Evolutionary conservation across 106 monocot species (phyloP).

Genomic region (Dendrobium nobile): DNA sequence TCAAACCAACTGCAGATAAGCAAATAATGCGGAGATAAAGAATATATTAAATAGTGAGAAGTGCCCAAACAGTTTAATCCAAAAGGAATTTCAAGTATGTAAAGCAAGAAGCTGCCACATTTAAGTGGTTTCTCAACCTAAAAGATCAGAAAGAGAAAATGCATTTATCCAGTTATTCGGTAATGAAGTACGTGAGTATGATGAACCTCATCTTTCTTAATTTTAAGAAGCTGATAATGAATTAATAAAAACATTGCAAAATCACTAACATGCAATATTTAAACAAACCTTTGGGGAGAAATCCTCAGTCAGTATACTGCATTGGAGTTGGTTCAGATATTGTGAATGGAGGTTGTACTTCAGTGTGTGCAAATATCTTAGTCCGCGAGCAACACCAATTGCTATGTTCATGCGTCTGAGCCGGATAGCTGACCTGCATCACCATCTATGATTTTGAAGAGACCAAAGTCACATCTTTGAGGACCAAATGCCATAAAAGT

Average conservation of each 20-base stretch:
- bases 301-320: conserved; percentile 92
- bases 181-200: not conserved
- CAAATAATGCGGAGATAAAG: not conserved
- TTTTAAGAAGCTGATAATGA: not conserved
- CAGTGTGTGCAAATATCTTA: conserved; percentile 81
- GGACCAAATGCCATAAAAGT: not conserved
- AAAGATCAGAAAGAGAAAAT: not conserved
- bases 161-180: not conserved
- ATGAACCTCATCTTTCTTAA: not conserved
- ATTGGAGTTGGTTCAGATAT: conserved; percentile 65
- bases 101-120: not conserved
- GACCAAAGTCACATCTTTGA: conserved; percentile 4
- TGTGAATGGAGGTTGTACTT: conserved; percentile 74
- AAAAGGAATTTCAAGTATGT: not conserved
- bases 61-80: too few relatives aligned
- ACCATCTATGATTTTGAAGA: conserved; percentile 43
- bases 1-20: conserved; percentile 78
- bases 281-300: conserved; percentile 88
- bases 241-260: not conserved
- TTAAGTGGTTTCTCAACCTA: not conserved
- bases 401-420: conserved; percentile 83
- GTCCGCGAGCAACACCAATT: conserved; percentile 66
- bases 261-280: not conserved
- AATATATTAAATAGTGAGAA: not conserved
- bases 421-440: conserved; percentile 76